Evolutionary conservation across 192 early-diverging fungal species (phyloP), one percentile per base, ranked within the genome.

Genomic region (Coemansia sp.): DNA sequence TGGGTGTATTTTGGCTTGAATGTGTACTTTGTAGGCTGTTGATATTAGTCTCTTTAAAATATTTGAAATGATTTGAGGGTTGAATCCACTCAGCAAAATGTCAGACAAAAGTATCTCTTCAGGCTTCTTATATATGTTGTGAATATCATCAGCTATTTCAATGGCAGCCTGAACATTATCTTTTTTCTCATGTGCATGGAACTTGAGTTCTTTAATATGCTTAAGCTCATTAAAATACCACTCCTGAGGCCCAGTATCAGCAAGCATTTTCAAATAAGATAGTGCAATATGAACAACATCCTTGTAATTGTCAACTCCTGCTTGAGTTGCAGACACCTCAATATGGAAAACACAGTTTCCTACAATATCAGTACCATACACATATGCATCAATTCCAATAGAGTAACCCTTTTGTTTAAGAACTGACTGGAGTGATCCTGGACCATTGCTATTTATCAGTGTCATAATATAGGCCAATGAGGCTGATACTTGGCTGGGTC

Each of bases 21-120:
- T 19, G 2, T 59, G 58, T 2, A 69, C n/a, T 2, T 44, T 78
- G 62, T 81, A 85, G 47, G 81, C 79, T 35, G 85, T 74, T 14
- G 67, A 50, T 0, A 58, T 35, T 14, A 89, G 75, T 14, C 67
- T 58, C n/a, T 71, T 44, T 10, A 94, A 51, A 26, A 80, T 64
- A 7, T 80, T 64, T 36, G 81, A 26, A 39, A 92, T 87, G 22
- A 64, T 24, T 3, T 80, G 56, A 17, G 79, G 67, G 53, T 89
- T 77, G 36, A 69, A 87, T 9, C 78, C 67, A 25, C 80, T 70
- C 34, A 88, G 72, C 45, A 91, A 39, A 46, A 67, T 77, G 5
- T 77, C 58, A n/a, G 81, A 85, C 18, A 80, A 81, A 5, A 97
- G 46, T 20, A 86, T 56, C 49, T 83, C 82, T 22, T 85, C 76